Base-by-base conservation (phyloP, 2,329 filamentous ascomycete species). In the Fusarium subtropicale region DNA sequence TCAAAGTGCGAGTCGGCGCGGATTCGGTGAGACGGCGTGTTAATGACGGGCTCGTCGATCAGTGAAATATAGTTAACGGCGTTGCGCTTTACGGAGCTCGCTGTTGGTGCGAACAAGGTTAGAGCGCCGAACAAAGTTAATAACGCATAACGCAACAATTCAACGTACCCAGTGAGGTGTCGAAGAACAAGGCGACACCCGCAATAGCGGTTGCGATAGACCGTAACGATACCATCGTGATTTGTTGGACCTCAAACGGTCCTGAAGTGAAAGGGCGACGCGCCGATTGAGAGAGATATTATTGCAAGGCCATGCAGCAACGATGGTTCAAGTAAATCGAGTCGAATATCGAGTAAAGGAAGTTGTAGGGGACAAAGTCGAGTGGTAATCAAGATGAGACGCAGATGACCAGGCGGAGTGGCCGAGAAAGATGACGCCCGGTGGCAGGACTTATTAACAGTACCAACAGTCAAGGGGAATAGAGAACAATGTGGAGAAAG, bases 1-100 rank as follows among this genome's bases (percentile, higher is more conserved):
- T 97, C 92, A 79, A 99, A 99, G 24, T 88, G 83, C 16, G 94
- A 95, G 59, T 92, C 84, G 50, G 94, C 90, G 76, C 96, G 90
- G 47, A 97, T 88, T 62, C 91, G 89, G 77, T 93, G 89, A 46
- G 91, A 92, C 18, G 91, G 90, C 1, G 94, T 93, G 75, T 93
- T 88, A 69, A 99, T 91, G 64, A 88, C 85, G 33, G 92, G 87
- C 76, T 94, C 87, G 66, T 94, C 90, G 69, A 97, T 81, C 47
- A 89, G 84, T 15, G 90, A 90, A 51, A 97, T 83, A 76, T 91
- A 89, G 71, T 86, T 88, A 66, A 99, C 85, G 33, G 94, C 93
- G 75, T 92, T 92, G 72, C 95, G 88, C 68, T 89, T 86, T 51
- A 87, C 84, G 1, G 93, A 97, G 78, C 92, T 87, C 69, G 90